Percentiles rank a stretch among this genome's conserved stretches.
phyloP scores from a whole-genome alignment of 352 stramenopile genomes.

The Phytophthora nicotianae region DNA sequence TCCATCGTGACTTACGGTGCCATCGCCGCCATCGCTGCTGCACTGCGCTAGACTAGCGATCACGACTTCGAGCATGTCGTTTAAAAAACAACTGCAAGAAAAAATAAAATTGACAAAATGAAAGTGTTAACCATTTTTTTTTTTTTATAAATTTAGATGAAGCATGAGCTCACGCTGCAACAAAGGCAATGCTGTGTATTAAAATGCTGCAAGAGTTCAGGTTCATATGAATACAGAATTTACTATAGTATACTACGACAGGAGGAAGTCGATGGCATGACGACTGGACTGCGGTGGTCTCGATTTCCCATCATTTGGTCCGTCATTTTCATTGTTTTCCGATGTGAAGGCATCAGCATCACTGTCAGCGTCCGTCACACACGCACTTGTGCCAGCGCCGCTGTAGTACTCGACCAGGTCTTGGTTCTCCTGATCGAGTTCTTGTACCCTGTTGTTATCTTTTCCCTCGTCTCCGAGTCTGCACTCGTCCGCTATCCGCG shows the following conservation, averaged over 20 bases:
- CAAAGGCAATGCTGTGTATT: too few relatives aligned
- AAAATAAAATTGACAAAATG: conserved; percentile 20
- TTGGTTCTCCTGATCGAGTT: conserved; percentile 18
- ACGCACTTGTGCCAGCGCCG: conserved; percentile 6
- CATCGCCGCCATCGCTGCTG: conserved; percentile 25
- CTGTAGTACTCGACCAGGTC: background rate
- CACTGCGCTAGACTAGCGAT: conserved; percentile 24
- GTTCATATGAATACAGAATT: conserved; percentile 22
- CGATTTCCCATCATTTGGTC: conserved; percentile 11
- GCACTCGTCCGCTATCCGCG: conserved; percentile 49
- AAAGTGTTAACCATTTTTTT: too few relatives aligned
- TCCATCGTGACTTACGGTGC: conserved; percentile 24
- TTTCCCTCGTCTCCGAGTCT: conserved; percentile 38
- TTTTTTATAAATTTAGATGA: too few relatives aligned
- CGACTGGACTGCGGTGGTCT: conserved; percentile 19
- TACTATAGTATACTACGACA: conserved; percentile 34
- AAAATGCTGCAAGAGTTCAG: background rate
- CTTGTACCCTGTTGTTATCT: conserved; percentile 6
- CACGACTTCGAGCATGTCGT: background rate
- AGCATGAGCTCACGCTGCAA: too few relatives aligned
- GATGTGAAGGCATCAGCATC: background rate
- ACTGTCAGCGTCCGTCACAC: conserved; percentile 8
- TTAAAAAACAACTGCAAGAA: conserved; percentile 12
- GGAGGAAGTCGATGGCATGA: conserved; percentile 34
- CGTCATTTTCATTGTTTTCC: conserved; percentile 5